These are phyloP conservation scores for Saccharum hybrid DNA, from an alignment of 202 grass and related monocot species.

Conservation along the genomic window DNA sequence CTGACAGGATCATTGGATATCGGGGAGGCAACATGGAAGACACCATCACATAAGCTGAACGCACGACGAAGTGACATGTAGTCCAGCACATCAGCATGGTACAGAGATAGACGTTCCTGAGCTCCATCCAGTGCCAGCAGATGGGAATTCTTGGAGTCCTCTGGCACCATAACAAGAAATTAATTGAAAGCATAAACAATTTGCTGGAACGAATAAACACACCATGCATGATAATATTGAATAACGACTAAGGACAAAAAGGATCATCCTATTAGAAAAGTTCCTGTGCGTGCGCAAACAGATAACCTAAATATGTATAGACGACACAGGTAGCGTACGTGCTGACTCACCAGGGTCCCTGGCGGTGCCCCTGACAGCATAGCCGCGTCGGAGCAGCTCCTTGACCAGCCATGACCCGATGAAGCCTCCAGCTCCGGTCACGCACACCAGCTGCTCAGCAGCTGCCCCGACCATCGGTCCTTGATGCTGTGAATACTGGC, in stretches of 20 bases:
- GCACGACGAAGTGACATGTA: conserved; percentile 9
- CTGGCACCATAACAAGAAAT: neutral
- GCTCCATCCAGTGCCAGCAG: conserved; percentile 22
- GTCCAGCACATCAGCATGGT: conserved; percentile 31
- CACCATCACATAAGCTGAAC: conserved; percentile 15
- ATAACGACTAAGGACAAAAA: too few relatives aligned
- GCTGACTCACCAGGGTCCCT: neutral
- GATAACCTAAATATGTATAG: too few relatives aligned
- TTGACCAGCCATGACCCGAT: conserved; percentile 38
- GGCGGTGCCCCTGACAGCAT: neutral
- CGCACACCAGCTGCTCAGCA: conserved; percentile 21
- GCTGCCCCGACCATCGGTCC: neutral
- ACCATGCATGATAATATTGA: too few relatives aligned
- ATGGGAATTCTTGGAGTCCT: conserved; percentile 6
- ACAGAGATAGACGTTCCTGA: conserved; percentile 19
- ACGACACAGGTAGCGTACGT: too few relatives aligned
- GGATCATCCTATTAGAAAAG: too few relatives aligned
- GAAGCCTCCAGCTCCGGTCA: conserved; percentile 48
- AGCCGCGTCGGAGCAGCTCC: conserved; percentile 3
- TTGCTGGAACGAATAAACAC: neutral
- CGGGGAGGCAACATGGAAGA: conserved; percentile 43
- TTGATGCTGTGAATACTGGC: neutral
- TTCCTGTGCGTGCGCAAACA: too few relatives aligned
- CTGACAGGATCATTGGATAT: conserved; percentile 11
- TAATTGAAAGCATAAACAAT: neutral